phyloP scores from a whole-genome alignment of 169 alveolate genomes.

The Theileria luwenshuni region DNA sequence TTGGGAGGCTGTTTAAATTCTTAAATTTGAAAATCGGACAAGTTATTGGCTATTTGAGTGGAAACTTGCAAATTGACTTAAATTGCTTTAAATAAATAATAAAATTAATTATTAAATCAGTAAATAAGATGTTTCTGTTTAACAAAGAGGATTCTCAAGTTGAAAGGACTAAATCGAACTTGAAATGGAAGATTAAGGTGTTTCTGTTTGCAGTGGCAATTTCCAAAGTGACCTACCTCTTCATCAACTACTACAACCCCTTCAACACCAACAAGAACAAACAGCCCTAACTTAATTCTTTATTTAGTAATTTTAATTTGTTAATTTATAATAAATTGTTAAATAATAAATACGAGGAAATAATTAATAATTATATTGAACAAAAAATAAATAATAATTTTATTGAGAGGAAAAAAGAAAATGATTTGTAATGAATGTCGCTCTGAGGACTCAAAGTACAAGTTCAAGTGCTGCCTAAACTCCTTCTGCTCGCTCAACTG shows the following conservation, averaged over 20 bases:
- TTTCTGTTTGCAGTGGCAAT: slow-evolving; percentile 53
- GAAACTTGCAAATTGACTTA: no score
- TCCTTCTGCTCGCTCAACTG: slow-evolving; percentile 56
- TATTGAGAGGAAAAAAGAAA: no score
- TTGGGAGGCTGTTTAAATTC: no score
- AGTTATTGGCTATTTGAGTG: no score
- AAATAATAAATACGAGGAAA: no score
- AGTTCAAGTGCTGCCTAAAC: slow-evolving; percentile 56
- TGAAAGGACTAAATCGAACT: slow-evolving; percentile 27
- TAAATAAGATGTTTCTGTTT: slow-evolving; percentile 52
- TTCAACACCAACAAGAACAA: background rate
- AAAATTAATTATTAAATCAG: no score
- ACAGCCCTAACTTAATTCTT: background rate
- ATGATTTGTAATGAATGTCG: slow-evolving; percentile 56
- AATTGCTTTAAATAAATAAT: no score
- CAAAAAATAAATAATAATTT: no score
- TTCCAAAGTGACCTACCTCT: slow-evolving; percentile 32
- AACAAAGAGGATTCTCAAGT: slow-evolving; percentile 28
- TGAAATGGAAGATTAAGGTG: slow-evolving; percentile 53
- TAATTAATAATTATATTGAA: no score
- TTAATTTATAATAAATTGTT: no score
- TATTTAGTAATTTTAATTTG: background rate
- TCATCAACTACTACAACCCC: background rate
- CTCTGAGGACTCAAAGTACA: slow-evolving; percentile 29
- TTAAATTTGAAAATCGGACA: no score